Percentiles rank a stretch among this genome's conserved stretches.
Evolutionary conservation across 495 filamentous ascomycete genomes (phyloP).

Genomic region (Margaritispora aquatica): DNA sequence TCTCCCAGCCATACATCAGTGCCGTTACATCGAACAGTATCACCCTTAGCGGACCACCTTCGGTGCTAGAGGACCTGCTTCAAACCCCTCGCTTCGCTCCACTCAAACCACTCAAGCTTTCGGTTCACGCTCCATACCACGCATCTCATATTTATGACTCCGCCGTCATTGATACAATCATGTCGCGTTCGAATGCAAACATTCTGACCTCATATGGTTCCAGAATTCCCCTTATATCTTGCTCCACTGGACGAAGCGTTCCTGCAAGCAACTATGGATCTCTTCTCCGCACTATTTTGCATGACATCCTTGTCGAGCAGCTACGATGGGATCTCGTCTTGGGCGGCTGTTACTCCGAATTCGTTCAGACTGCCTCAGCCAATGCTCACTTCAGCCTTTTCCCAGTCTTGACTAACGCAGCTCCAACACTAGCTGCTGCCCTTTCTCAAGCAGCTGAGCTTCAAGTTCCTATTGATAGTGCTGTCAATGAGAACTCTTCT

Average conservation of each 20-base stretch:
- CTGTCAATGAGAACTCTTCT: background rate
- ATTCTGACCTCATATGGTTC: constrained; percentile 18
- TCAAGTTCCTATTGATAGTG: background rate
- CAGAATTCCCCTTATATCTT: background rate
- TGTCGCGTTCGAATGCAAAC: constrained; percentile 35
- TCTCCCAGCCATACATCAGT: constrained; percentile 64
- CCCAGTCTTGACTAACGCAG: background rate
- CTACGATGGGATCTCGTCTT: constrained; percentile 34
- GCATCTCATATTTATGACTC: constrained; percentile 63
- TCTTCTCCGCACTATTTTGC: background rate
- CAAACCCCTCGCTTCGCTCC: constrained; percentile 40
- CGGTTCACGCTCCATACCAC: constrained; percentile 78
- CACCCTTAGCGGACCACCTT: constrained; percentile 75
- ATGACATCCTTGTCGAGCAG: background rate
- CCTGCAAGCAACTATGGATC: background rate
- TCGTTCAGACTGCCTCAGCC: background rate
- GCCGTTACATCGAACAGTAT: constrained; percentile 63
- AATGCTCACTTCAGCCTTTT: background rate
- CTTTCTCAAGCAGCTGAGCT: background rate
- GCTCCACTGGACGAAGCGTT: background rate
- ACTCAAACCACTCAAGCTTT: constrained; percentile 54
- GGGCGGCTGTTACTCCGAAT: background rate
- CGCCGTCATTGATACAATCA: constrained; percentile 54
- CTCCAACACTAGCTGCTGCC: background rate
- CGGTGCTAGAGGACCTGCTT: constrained; percentile 52